Evolutionary conservation across 1,284 basidiomycete species (phyloP).

Genomic region (Chiua sp.): DNA sequence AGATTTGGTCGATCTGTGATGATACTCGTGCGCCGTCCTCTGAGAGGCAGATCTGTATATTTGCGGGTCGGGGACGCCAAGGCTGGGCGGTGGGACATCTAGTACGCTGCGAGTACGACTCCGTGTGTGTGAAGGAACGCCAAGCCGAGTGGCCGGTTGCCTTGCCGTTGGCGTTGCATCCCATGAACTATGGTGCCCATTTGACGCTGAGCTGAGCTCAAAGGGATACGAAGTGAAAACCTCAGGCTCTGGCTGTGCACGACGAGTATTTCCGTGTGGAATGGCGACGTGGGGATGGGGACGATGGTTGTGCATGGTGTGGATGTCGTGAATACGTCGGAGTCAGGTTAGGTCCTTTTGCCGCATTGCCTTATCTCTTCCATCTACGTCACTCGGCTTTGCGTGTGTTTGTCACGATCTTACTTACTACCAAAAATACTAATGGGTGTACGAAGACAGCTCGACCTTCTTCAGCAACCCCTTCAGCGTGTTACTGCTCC

Average conservation of each 20-base stretch:
- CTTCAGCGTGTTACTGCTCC: conserved; percentile 88
- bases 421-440: conserved; percentile 1
- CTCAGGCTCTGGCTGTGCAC: conserved; percentile 31
- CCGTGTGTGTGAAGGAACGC: conserved; percentile 16
- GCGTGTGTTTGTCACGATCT: conserved; percentile 20
- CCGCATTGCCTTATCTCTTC: conserved; percentile 15
- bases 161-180: conserved; percentile 33
- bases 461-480: conserved; percentile 84
- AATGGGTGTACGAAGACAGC: conserved; percentile 47
- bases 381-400: conserved; percentile 26
- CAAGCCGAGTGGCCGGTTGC: conserved; percentile 13
- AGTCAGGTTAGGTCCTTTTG: neutral
- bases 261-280: conserved; percentile 39
- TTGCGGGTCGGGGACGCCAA: conserved; percentile 58
- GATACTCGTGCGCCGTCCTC: conserved; percentile 42
- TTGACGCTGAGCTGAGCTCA: conserved; percentile 22
- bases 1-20: conserved; percentile 48
- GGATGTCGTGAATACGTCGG: neutral
- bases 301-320: conserved; percentile 34
- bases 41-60: conserved; percentile 56
- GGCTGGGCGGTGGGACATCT: conserved; percentile 32
- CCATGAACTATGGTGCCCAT: conserved; percentile 24
- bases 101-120: conserved; percentile 48
- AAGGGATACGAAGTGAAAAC: conserved; percentile 33
- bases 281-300: conserved; percentile 48